Base-by-base conservation (phyloP, 2,329 filamentous ascomycete species). In the Cordyceps fumosorosea region DNA sequence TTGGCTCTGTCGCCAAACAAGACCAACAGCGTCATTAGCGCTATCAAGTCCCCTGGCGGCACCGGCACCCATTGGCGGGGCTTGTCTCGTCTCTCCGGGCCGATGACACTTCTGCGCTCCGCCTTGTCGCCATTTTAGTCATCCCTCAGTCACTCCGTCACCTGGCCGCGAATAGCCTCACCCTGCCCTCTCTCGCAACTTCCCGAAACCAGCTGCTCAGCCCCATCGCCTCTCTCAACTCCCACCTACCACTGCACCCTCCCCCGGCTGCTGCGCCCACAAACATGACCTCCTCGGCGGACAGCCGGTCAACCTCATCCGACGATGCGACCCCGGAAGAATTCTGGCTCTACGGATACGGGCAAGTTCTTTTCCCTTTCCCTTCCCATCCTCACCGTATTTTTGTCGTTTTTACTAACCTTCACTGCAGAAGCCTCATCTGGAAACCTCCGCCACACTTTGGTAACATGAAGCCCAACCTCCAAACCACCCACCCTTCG, bases 381-480 rank as follows among this genome's bases (percentile, higher is more conserved):
- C 16, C 14, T 42, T 6, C 40, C 10, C 34, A 3, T 52, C 18
- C 26, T 11, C 24, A n/a, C 51, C 63, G 64, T 67, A 64, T 54
- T 56, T 63, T 44, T 55, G 37, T 62, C 48, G 64, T 53, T 56
- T 63, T 44, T 55, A 37, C 61, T 48, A 64, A 57, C 55, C 53
- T 12, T 7, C 37, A 22, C 20, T 54, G 57, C 51, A 79, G 93
- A 77, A 96, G 92, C 74, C 78, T 99, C 73, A 97, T 99, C 69
- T 99, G 93, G 93, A 99, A 98, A 75, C 93, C 95, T 62, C 95
- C 95, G 65, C 95, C 95, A 67, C 90, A 96, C 73, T 97, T 89
- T 73, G 93, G 93, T 97, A 87, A 87, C 66, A 29, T 62, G 53
- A 60, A 20, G 7, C 52, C 22, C 47, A 22, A 11, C n/a, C 16